These are phyloP conservation scores for Xylaria acuta DNA, from an alignment of 495 filamentous ascomycete genomes.

Conservation along the genomic window DNA sequence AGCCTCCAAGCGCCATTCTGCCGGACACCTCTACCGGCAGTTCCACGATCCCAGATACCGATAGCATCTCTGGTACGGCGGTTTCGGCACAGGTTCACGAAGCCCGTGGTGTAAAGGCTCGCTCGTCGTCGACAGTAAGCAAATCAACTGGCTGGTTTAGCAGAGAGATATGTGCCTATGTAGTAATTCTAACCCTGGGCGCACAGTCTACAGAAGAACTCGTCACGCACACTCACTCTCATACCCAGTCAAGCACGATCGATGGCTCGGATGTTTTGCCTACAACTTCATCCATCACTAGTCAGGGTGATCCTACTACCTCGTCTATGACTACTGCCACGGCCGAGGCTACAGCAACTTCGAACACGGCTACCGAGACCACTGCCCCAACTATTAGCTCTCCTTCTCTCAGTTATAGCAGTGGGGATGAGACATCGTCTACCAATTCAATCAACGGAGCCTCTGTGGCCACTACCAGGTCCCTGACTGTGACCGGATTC, in stretches of 20 bases:
- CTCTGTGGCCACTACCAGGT: neutral
- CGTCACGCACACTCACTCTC: slow-evolving; percentile 12
- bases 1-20: neutral
- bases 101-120: neutral
- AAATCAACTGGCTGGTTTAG: neutral
- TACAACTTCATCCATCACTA: neutral
- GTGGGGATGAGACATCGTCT: too few relatives aligned
- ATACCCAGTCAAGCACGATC: neutral
- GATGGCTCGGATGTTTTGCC: slow-evolving; percentile 2
- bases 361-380: too few relatives aligned
- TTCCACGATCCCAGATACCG: neutral
- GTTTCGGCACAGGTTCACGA: neutral
- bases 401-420: too few relatives aligned
- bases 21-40: neutral
- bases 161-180: neutral
- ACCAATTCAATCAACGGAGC: neutral
- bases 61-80: too few relatives aligned
- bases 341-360: neutral
- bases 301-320: neutral
- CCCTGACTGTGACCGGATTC: neutral
- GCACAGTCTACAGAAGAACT: neutral
- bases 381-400: too few relatives aligned
- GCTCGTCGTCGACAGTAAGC: neutral
- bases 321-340: neutral
- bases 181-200: neutral